Percentiles rank a stretch among this genome's conserved stretches.
phyloP scores from a whole-genome alignment of 768 basidiomycete genomes.

The Suillus subluteus region DNA sequence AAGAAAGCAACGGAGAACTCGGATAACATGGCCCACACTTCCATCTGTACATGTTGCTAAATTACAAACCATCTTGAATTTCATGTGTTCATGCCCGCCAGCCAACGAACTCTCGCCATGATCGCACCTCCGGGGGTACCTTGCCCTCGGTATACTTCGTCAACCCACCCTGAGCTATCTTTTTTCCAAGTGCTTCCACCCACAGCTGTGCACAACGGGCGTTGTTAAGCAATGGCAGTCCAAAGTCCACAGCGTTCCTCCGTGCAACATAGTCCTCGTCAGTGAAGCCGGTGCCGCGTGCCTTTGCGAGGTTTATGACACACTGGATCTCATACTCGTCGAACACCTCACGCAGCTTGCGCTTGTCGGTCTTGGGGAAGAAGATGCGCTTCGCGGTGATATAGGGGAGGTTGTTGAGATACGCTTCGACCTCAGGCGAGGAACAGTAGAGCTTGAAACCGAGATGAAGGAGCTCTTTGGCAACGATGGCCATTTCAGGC shows the following conservation, averaged over 20 bases:
- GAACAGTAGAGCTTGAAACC: constrained; percentile 97
- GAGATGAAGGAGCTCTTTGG: constrained; percentile 77
- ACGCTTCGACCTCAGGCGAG: constrained; percentile 75
- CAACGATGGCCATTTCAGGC: constrained; percentile 85
- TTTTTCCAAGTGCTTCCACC: constrained; percentile 84
- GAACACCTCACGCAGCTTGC: constrained; percentile 91
- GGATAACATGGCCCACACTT: background rate
- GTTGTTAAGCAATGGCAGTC: constrained; percentile 89
- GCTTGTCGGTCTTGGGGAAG: constrained; percentile 97
- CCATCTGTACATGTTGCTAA: background rate
- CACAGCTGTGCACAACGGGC: constrained; percentile 87
- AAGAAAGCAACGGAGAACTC: background rate
- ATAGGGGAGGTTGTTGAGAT: constrained; percentile 78
- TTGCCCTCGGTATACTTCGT: constrained; percentile 82
- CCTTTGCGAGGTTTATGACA: constrained; percentile 90
- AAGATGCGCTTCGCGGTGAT: constrained; percentile 86
- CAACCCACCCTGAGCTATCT: constrained; percentile 81
- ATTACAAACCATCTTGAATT: constrained; percentile 6
- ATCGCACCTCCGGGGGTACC: constrained; percentile 88
- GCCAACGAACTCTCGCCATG: constrained; percentile 91
- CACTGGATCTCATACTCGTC: constrained; percentile 93
- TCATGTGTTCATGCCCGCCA: constrained; percentile 51
- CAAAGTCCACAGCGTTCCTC: constrained; percentile 96
- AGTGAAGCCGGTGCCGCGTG: constrained; percentile 70
- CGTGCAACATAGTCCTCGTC: constrained; percentile 98